These are phyloP conservation scores for Mycena haematopus DNA, from an alignment of 768 basidiomycete genomes.

Conservation along the genomic window DNA sequence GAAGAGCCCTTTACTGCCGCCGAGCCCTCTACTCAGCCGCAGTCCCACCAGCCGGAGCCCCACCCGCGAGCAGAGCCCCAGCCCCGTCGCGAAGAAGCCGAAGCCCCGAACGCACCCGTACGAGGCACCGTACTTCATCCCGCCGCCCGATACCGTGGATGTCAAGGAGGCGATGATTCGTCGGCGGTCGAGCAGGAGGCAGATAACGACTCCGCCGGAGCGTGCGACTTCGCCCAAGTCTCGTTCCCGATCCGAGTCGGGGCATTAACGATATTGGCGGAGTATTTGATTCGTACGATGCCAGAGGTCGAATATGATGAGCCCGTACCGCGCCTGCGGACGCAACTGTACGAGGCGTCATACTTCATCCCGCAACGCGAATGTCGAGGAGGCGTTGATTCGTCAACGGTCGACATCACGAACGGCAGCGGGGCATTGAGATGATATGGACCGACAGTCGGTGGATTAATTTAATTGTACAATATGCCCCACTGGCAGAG, in stretches of 20 bases:
- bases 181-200: slow-evolving; percentile 17
- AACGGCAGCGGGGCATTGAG: no score
- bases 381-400: slow-evolving; percentile 24
- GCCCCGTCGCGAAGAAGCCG: neutral
- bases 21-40: neutral
- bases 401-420: no score
- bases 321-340: slow-evolving; percentile 26
- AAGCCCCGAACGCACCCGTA: slow-evolving; percentile 29
- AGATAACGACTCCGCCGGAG: slow-evolving; percentile 15
- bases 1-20: neutral
- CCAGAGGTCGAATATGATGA: neutral
- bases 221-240: neutral
- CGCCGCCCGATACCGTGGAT: slow-evolving; percentile 23
- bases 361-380: slow-evolving; percentile 28
- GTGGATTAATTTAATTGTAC: no score
- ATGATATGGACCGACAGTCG: no score
- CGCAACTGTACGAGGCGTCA: slow-evolving; percentile 30
- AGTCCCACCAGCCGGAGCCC: neutral
- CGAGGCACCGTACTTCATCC: slow-evolving; percentile 29
- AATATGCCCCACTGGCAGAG: no score
- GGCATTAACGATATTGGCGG: no score
- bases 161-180: slow-evolving; percentile 19
- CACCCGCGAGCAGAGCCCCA: neutral
- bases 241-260: no score
- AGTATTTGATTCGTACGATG: neutral